Base-by-base conservation (phyloP, 495 filamentous ascomycete species). In the Penicillium goetzii region DNA sequence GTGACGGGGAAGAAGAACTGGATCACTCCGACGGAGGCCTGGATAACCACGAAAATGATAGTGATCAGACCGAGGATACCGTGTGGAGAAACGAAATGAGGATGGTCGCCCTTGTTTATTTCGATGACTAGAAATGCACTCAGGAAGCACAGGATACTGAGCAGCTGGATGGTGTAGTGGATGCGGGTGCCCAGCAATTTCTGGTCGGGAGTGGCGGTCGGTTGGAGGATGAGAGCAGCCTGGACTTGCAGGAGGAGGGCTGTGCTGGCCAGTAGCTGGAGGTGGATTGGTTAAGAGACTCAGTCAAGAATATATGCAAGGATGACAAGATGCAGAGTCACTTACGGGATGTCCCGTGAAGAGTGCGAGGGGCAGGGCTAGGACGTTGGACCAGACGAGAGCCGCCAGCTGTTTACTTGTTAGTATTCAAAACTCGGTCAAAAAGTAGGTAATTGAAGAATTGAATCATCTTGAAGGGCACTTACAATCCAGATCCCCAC, bases 191-290 rank as follows among this genome's bases (percentile, higher is more conserved):
- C 94, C 19, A 81, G 69, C 17, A 78, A 77, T 71, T 97, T 98
- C 69, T 96, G 88, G 12, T 75, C 67, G 3, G 88, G 77, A 0
- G 90, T 92, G 62, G 90, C 83, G 9, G 94, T 97, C 2, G 94
- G 94, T 72, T 98, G 94, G 33, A 97, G 85, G 70, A 97, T 78
- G 38, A 98, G 87, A 68, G 92, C 87, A 23, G 87, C 88, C 80
- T 97, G 89, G 50, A 90, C 84, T 60, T 92, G 81, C 41, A 92
- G 77, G 59, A 96, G 81, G 26, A 94, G 70, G 28, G 86, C 92
- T 56, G 89, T 74, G 28, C 88, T 88, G 70, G 94, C 93, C 59
- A 96, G 86, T 50, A 97, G 85, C 74, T 87, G 57, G 30, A 55
- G n/a, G 25, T 38, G 19, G 43, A 28, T 25, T 12, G 49, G 30